These are phyloP conservation scores for Fagus sylvatica DNA, from an alignment of 306 rosid genomes.

Conservation along the genomic window DNA sequence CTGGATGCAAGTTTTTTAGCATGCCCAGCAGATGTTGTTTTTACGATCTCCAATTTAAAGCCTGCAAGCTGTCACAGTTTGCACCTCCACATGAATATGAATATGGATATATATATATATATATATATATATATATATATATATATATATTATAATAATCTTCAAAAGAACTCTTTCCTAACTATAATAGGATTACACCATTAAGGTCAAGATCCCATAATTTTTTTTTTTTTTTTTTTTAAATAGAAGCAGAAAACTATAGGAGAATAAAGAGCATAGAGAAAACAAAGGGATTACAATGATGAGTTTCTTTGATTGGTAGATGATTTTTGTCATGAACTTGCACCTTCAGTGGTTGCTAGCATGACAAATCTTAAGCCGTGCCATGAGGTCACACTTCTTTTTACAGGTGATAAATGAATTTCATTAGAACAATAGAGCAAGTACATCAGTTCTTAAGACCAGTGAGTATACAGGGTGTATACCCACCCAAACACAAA, in stretches of 20 bases:
- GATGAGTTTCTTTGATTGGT: background rate
- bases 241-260: background rate
- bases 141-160: too few relatives aligned
- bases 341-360: background rate
- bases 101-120: background rate
- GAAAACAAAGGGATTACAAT: background rate
- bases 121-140: too few relatives aligned
- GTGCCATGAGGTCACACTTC: background rate
- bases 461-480: too few relatives aligned
- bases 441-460: too few relatives aligned
- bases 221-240: background rate
- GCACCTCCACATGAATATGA: conserved; percentile 33
- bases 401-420: too few relatives aligned
- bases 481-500: too few relatives aligned
- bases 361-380: background rate
- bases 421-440: too few relatives aligned
- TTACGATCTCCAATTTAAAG: conserved; percentile 89
- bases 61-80: conserved; percentile 92
- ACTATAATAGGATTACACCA: conserved; percentile 14
- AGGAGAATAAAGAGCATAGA: background rate
- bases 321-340: background rate
- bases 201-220: background rate
- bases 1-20: conserved; percentile 83
- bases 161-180: conserved; percentile 5
- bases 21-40: conserved; percentile 95